Percentiles rank a stretch among this genome's conserved stretches.
Evolutionary conservation across 306 rosid species (phyloP).

Genomic region (Rubus idaeus): DNA sequence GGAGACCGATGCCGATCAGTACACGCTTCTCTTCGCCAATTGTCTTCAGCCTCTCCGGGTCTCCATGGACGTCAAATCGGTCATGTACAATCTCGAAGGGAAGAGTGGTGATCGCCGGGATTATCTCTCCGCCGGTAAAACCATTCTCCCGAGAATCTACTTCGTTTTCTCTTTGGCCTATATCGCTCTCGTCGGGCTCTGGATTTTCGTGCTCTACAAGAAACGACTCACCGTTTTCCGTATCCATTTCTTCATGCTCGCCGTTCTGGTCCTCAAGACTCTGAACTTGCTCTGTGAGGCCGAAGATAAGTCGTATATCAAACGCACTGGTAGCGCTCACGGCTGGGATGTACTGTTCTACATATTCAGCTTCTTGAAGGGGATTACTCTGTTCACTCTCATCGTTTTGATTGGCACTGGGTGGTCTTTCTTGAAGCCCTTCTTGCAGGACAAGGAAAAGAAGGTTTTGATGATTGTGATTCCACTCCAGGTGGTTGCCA

Average conservation of each 20-base stretch:
- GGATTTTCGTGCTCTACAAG: constrained; percentile 67
- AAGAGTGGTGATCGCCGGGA: constrained; percentile 47
- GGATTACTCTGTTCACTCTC: constrained; percentile 73
- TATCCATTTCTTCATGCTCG: constrained; percentile 92
- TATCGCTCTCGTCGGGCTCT: constrained; percentile 47
- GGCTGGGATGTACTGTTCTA: constrained; percentile 96
- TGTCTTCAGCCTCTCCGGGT: constrained; percentile 48
- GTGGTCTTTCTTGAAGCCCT: constrained; percentile 92
- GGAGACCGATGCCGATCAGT: constrained; percentile 80
- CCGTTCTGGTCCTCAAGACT: constrained; percentile 70
- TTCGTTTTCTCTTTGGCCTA: constrained; percentile 62
- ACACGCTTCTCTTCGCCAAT: constrained; percentile 80
- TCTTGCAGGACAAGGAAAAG: constrained; percentile 87
- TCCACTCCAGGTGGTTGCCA: constrained; percentile 85
- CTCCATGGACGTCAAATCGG: constrained; percentile 72
- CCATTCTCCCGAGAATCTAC: constrained; percentile 75
- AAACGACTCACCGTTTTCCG: constrained; percentile 76
- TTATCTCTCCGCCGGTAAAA: constrained; percentile 78
- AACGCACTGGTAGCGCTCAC: constrained; percentile 85
- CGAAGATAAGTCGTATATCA: constrained; percentile 82
- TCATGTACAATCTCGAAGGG: constrained; percentile 89
- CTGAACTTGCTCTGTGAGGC: constrained; percentile 85
- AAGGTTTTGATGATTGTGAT: constrained; percentile 92
- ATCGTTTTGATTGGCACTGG: constrained; percentile 93
- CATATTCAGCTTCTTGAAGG: constrained; percentile 85